Evolutionary conservation across 2,329 filamentous ascomycete species (phyloP), one percentile per base, ranked within the genome.

Genomic region (Podosphaera fusca): DNA sequence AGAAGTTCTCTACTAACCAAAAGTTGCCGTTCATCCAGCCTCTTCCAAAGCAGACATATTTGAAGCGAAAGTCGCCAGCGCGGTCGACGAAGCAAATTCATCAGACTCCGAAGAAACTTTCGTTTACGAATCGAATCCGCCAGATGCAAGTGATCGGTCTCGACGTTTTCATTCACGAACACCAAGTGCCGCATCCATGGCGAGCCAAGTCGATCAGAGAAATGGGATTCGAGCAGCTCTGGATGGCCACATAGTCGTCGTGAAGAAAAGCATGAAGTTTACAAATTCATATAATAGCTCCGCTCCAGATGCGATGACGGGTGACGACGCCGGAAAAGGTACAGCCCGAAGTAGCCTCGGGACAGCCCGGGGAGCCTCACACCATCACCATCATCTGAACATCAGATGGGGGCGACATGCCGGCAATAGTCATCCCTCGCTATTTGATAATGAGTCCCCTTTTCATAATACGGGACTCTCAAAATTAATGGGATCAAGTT

Each of bases 101-200:
- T 95, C 90, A 5, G 92, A 98, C 68, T 96, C 90, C 1, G 92
- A 95, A 65, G 92, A 96, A 70, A 96, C 92, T 0, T 98, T 96
- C 69, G 92, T 98, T 14, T 98, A 98, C 71, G 92, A 98, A 69
- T 96, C 92, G 33, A 98, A 98, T 66, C 92, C 90, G 8, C 85
- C 87, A 55, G 81, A 84, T 62, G 70, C 67, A 55, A 74, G 72
- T 54, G 79, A 82, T 56, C 74, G 80, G 46, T 78, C 78, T n/a
- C 78, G 80, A 61, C 79, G 88, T 60, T 87, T 90, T 69, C 90
- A 96, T 70, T 96, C 90, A 29, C 81, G 92, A 60, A 98, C 92
- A 1, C 92, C 92, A 5, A 96, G 89, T 69, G 85, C 88, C 49
- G 94, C 90, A 3, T 96, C 90, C 4, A 81, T 84, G 77, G 75